Evolutionary conservation across 2,329 filamentous ascomycete species (phyloP).

Genomic region (Pestalotiopsis sp.): DNA sequence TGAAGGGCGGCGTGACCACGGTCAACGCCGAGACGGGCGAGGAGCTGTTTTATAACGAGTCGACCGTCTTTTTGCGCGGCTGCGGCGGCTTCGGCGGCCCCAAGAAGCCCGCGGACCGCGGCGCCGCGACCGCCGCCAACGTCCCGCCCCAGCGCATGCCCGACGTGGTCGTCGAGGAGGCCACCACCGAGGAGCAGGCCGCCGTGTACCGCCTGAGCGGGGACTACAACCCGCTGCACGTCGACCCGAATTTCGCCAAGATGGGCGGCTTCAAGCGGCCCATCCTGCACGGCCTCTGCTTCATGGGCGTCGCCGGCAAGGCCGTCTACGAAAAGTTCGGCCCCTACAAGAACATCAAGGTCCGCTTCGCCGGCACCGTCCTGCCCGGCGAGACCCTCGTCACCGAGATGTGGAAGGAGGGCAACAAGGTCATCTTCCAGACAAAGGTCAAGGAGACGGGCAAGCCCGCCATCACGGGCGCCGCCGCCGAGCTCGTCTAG

Average conservation of each 20-base stretch:
- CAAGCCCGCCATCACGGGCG: slow-evolving; percentile 82
- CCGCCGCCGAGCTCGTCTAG: slow-evolving; percentile 72
- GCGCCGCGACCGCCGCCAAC: slow-evolving; percentile 79
- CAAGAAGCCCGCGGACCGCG: slow-evolving; percentile 76
- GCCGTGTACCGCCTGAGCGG: slow-evolving; percentile 91
- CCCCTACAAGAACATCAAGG: slow-evolving; percentile 87
- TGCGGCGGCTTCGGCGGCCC: slow-evolving; percentile 88
- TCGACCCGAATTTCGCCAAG: slow-evolving; percentile 93
- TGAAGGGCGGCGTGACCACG: slow-evolving; percentile 80
- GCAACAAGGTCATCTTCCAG: slow-evolving; percentile 80
- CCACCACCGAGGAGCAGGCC: slow-evolving; percentile 88
- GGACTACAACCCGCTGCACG: slow-evolving; percentile 94
- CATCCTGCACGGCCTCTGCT: slow-evolving; percentile 96
- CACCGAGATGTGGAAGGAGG: slow-evolving; percentile 95
- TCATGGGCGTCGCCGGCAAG: slow-evolving; percentile 89
- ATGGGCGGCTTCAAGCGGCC: slow-evolving; percentile 93
- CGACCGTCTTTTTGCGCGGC: slow-evolving; percentile 88
- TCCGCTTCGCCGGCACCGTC: slow-evolving; percentile 85
- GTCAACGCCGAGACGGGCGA: slow-evolving; percentile 84
- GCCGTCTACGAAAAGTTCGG: slow-evolving; percentile 86
- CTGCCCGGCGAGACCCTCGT: slow-evolving; percentile 86
- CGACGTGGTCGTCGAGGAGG: slow-evolving; percentile 82
- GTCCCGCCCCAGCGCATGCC: slow-evolving; percentile 75
- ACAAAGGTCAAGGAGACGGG: slow-evolving; percentile 90
- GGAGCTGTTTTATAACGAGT: slow-evolving; percentile 96